These are phyloP conservation scores for Metarhizium sp. DNA, from an alignment of 2,329 filamentous ascomycete species.

Conservation along the genomic window DNA sequence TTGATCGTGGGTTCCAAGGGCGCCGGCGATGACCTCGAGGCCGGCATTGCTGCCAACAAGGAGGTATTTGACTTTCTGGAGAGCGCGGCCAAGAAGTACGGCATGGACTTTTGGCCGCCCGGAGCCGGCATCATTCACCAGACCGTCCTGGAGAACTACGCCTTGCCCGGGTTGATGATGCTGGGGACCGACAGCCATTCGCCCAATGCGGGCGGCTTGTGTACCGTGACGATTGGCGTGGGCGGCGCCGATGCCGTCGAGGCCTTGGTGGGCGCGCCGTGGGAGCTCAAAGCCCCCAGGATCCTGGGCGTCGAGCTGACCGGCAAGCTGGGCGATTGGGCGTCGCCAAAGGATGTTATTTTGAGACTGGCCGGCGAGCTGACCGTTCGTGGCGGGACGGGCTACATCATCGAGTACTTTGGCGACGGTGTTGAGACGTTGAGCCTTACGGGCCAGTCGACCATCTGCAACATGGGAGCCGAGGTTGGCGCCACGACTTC, in stretches of 20 bases:
- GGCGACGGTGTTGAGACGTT: constrained; percentile 83
- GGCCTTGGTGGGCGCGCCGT: constrained; percentile 89
- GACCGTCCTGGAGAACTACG: constrained; percentile 95
- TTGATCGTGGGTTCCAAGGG: constrained; percentile 94
- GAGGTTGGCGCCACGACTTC: constrained; percentile 95
- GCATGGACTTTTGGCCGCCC: constrained; percentile 92
- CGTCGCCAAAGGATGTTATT: constrained; percentile 92
- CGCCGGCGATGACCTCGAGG: constrained; percentile 73
- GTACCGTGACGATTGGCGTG: constrained; percentile 91
- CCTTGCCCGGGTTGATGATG: constrained; percentile 97
- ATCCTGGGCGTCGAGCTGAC: constrained; percentile 77
- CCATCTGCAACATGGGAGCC: constrained; percentile 79
- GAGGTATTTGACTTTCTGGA: constrained; percentile 98
- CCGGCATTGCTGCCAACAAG: constrained; percentile 83
- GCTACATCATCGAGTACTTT: constrained; percentile 90
- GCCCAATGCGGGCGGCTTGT: constrained; percentile 91
- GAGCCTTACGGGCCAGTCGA: constrained; percentile 89
- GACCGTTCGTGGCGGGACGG: constrained; percentile 89
- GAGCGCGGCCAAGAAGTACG: constrained; percentile 82
- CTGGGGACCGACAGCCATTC: constrained; percentile 96
- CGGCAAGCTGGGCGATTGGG: constrained; percentile 81
- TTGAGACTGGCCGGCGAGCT: constrained; percentile 79
- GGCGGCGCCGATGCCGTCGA: constrained; percentile 96
- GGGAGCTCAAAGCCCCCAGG: constrained; percentile 94
- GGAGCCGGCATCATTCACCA: constrained; percentile 96